Conservation (phyloP, 352 stramenopile species). For the Phytophthora macrochlamydospora region DNA sequence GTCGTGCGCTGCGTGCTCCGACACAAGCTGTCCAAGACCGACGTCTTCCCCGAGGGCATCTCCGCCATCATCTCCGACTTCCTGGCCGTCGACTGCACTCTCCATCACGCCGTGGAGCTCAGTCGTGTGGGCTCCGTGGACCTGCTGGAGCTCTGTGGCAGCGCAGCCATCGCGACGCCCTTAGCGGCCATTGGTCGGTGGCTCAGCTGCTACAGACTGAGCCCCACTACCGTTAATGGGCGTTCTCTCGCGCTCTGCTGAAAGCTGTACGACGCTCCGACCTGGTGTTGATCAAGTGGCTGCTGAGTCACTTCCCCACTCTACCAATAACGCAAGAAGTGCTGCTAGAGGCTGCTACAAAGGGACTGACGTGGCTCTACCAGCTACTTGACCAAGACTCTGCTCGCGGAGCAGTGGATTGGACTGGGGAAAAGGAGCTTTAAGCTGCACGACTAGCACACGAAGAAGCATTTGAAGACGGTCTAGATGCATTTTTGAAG, state of each 20-base stretch:
- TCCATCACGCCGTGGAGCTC: too few relatives aligned
- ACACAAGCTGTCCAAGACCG: too few relatives aligned
- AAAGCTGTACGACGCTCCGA: constrained; percentile 3
- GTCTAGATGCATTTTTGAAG: background rate
- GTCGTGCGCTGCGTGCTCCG: too few relatives aligned
- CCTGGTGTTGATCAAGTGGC: constrained; percentile 4
- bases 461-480: background rate
- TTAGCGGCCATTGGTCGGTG: too few relatives aligned
- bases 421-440: background rate
- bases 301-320: constrained; percentile 4
- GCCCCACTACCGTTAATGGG: constrained; percentile 1
- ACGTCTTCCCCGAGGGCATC: too few relatives aligned
- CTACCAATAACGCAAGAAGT: constrained; percentile 90
- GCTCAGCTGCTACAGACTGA: background rate
- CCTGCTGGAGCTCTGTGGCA: too few relatives aligned
- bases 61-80: too few relatives aligned
- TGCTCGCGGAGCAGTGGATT: background rate
- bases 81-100: too few relatives aligned
- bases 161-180: too few relatives aligned
- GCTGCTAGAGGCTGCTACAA: background rate
- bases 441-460: background rate
- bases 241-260: constrained; percentile 2
- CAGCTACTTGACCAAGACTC: background rate
- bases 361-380: background rate
- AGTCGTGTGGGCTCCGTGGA: too few relatives aligned